These are phyloP conservation scores for Leishmania arabica DNA, from an alignment of 208 protist species.

Conservation along the genomic window DNA sequence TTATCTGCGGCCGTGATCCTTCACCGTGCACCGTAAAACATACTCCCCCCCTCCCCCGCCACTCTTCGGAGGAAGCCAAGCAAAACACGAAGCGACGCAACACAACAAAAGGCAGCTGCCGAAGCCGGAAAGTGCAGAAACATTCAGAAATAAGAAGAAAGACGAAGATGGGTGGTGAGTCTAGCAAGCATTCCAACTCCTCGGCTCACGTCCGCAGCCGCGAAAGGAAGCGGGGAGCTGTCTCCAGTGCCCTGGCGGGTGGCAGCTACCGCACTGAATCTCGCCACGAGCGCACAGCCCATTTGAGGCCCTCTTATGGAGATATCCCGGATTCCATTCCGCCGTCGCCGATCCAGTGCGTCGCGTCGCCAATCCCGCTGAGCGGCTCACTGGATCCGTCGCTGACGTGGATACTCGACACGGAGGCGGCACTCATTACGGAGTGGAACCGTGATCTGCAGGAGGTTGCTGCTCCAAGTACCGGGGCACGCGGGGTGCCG, in stretches of 20 bases:
- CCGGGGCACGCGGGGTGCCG: background rate
- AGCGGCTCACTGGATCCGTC: conserved; percentile 4
- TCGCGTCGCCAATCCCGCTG: conserved; percentile 1
- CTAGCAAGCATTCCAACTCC: conserved; percentile 19
- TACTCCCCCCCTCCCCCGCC: no score
- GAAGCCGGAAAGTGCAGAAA: background rate
- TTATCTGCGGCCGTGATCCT: no score
- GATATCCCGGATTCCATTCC: conserved; percentile 14
- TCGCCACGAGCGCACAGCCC: background rate
- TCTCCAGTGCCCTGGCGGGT: conserved; percentile 22
- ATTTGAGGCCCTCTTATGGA: conserved; percentile 1
- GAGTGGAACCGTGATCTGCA: conserved; percentile 33
- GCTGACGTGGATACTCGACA: conserved; percentile 37
- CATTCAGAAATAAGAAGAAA: background rate
- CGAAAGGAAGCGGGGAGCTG: conserved; percentile 25
- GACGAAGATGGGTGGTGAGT: conserved; percentile 22
- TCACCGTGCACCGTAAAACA: background rate
- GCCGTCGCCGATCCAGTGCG: conserved; percentile 23
- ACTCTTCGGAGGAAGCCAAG: background rate
- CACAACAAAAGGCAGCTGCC: background rate
- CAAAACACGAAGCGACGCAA: background rate
- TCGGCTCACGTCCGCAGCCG: conserved; percentile 4
- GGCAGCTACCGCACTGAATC: conserved; percentile 10
- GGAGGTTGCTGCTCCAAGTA: background rate
- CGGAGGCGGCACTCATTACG: conserved; percentile 33